Base-by-base conservation (phyloP, 23 red algal genomes). In the Rhodosorus marinus region DNA sequence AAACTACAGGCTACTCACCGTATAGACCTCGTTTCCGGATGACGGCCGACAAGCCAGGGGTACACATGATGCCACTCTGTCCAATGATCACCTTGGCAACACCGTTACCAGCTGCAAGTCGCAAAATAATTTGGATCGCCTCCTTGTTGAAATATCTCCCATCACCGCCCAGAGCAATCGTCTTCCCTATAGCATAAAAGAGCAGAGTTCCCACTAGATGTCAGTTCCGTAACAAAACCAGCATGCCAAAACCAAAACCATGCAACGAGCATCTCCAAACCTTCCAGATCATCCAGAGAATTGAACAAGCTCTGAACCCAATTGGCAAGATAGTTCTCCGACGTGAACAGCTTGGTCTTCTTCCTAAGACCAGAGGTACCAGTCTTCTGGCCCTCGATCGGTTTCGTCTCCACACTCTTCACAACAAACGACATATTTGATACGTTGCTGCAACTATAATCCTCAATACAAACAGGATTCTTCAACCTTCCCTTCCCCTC, bases 291-390 rank as follows among this genome's bases (percentile, higher is more conserved):
- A 23, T 57, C 52, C 1, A 98, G 60, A 2, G 90, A 56, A 41
- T 54, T 36, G 61, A 85, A 86, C 8, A 98, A 60, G 2, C 74
- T 70, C 62, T 98, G 80, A 21, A 98, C 90, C 61, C 69, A 98
- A 31, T 72, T 75, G 8, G 65, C 73, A n/a, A 98, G 70, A 34
- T 81, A 85, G 46, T 77, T 72, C 5, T 54, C 66, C 20, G 81
- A 26, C 14, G 51, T 52, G 38, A 98, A 81, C 28, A 75, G 65
- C 29, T 56, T 32, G 30, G 69, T 64, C 57, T 85, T 85, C 31
- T 85, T 85, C 8, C 90, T 66, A 41, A 98, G 60, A 4, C 90
- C 90, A 27, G 70, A 80, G 22, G 90, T 98, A 15, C 90, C 90
- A 29, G 77, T 84, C 63, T 81, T 98, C 33, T 98, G 90, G 24